A percentile compares a stretch with the other conserved stretches of the same genome.
These are phyloP conservation scores for Termitomyces sp. DNA, from an alignment of 768 basidiomycete genomes.

Conservation along the genomic window DNA sequence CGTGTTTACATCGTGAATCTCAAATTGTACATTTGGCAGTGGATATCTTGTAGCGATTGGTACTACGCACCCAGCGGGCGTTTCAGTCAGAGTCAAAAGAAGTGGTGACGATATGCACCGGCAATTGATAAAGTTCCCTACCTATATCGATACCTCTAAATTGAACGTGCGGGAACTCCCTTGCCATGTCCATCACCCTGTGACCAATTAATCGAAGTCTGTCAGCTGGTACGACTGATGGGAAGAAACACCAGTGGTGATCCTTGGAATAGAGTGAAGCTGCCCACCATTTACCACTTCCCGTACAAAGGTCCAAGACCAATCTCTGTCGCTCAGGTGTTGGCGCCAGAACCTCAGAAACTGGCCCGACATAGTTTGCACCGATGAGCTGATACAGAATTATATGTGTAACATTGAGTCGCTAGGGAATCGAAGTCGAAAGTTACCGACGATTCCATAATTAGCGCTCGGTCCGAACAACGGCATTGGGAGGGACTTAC, in stretches of 20 bases:
- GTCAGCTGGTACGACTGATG: conserved; percentile 3
- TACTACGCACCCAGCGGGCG: conserved; percentile 32
- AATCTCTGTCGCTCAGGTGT: conserved; percentile 36
- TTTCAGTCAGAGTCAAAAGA: conserved; percentile 6
- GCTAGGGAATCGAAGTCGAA: conserved; percentile 28
- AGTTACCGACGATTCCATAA: neutral
- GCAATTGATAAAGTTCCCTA: conserved; percentile 25
- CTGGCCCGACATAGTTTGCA: conserved; percentile 56
- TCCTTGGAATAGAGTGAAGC: conserved; percentile 12
- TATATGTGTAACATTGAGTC: conserved; percentile 45
- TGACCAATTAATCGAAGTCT: conserved; percentile 6
- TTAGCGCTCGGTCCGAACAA: neutral
- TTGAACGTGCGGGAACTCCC: conserved; percentile 52
- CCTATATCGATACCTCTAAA: conserved; percentile 78
- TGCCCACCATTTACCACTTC: conserved; percentile 66
- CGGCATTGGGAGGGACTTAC: conserved; percentile 32
- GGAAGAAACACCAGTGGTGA: conserved; percentile 5
- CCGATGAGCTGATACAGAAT: conserved; percentile 46
- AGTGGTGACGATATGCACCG: conserved; percentile 7
- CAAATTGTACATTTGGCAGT: conserved; percentile 55
- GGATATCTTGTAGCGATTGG: conserved; percentile 68
- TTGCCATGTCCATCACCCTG: conserved; percentile 76
- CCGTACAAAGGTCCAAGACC: conserved; percentile 73
- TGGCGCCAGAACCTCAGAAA: conserved; percentile 42
- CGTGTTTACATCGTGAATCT: conserved; percentile 57